Evolutionary conservation across 371 early-diverging fungal species (phyloP).

Genomic region (Apophysomyces trapeziformis): DNA sequence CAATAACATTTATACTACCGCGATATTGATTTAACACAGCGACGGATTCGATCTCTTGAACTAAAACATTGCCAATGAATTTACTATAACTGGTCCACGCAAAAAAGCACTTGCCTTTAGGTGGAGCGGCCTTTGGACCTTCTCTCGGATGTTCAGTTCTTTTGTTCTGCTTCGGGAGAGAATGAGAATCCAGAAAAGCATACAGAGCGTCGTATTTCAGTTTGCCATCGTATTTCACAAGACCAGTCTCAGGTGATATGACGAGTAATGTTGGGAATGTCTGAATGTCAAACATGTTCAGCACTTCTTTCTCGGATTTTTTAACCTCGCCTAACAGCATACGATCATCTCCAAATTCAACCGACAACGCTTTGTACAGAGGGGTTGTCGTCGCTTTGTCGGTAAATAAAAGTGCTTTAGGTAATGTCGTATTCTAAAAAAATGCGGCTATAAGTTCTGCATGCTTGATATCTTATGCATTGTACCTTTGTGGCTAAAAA

Average conservation of each 20-base stretch:
- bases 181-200: slow-evolving; percentile 64
- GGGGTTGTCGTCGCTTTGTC: slow-evolving; percentile 73
- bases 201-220: slow-evolving; percentile 60
- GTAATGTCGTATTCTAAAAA: slow-evolving; percentile 46
- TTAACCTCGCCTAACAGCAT: slow-evolving; percentile 78
- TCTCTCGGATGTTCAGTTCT: slow-evolving; percentile 25
- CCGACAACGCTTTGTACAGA: slow-evolving; percentile 85
- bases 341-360: slow-evolving; percentile 66
- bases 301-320: slow-evolving; percentile 52
- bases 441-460: background rate
- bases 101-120: background rate
- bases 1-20: slow-evolving; percentile 61
- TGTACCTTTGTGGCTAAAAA: slow-evolving; percentile 57
- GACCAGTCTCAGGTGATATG: slow-evolving; percentile 45
- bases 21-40: slow-evolving; percentile 16
- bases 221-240: slow-evolving; percentile 47
- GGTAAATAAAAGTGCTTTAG: slow-evolving; percentile 79
- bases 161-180: slow-evolving; percentile 37
- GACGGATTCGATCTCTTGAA: slow-evolving; percentile 22
- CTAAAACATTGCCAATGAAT: slow-evolving; percentile 10
- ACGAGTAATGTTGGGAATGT: slow-evolving; percentile 71
- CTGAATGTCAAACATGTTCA: slow-evolving; percentile 59
- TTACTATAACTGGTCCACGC: background rate
- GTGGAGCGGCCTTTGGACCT: slow-evolving; percentile 24
- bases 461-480: background rate